Evolutionary conservation across 139 green algal genomes (phyloP).

Genomic region (Spirogloea muscicola): DNA sequence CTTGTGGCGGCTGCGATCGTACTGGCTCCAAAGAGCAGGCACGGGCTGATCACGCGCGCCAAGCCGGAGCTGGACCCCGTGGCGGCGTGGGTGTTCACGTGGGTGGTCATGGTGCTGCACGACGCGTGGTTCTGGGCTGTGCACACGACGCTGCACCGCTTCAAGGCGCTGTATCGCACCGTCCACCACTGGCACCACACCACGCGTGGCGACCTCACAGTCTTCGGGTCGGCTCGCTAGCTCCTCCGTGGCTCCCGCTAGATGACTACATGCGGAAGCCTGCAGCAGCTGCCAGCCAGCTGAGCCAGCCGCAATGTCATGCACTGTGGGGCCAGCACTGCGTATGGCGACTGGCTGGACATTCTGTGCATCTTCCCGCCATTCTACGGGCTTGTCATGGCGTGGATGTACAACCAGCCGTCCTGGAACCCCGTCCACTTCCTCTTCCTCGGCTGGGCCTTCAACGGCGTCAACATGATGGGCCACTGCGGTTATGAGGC

Average conservation of each 20-base stretch:
- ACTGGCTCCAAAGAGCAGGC: too few species aligned
- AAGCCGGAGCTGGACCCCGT: neutral
- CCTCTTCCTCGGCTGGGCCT: neutral
- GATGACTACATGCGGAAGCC: too few species aligned
- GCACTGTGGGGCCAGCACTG: too few species aligned
- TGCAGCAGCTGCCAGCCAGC: too few species aligned
- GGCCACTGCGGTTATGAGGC: conserved; percentile 33
- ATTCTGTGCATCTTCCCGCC: neutral
- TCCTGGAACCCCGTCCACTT: conserved; percentile 14
- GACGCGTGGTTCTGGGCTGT: conserved; percentile 38
- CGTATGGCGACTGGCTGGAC: too few species aligned
- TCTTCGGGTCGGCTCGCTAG: too few species aligned
- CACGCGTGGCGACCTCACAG: conserved; percentile 4
- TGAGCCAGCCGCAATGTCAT: too few species aligned
- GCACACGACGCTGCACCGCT: conserved; percentile 19
- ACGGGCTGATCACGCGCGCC: neutral
- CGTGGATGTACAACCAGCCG: conserved; percentile 2
- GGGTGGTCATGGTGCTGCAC: conserved; percentile 26
- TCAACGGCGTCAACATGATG: conserved; percentile 16
- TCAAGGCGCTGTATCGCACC: conserved; percentile 24
- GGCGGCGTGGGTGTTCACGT: conserved; percentile 2
- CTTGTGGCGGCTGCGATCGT: too few species aligned
- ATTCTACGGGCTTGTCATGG: conserved; percentile 7
- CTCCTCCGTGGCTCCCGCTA: too few species aligned
- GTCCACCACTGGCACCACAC: conserved; percentile 13